phyloP scores from a whole-genome alignment of 345 rosid genomes.

The Euphorbia peplus region DNA sequence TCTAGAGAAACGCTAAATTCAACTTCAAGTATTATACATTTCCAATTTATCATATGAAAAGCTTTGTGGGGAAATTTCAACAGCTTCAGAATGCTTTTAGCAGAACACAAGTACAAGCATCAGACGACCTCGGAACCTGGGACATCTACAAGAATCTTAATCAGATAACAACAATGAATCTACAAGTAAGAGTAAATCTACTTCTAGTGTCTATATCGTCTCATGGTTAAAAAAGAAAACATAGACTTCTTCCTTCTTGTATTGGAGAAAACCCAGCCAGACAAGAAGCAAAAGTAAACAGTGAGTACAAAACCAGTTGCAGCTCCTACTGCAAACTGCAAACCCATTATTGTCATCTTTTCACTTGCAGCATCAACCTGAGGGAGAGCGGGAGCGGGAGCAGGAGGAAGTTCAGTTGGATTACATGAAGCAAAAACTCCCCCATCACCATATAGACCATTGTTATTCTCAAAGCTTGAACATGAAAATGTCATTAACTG shows the following conservation, averaged over 20 bases:
- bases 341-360: neutral
- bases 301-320: slow-evolving; percentile 20
- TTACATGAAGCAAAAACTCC: neutral
- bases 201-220: no score
- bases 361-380: neutral
- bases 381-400: neutral
- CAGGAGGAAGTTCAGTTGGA: neutral
- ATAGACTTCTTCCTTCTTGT: neutral
- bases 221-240: neutral
- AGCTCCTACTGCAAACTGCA: slow-evolving; percentile 23
- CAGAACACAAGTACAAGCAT: no score
- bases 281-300: slow-evolving; percentile 22
- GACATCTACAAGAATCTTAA: no score
- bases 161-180: no score
- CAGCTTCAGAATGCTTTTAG: no score
- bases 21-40: no score
- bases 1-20: no score
- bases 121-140: no score
- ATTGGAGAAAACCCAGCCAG: slow-evolving; percentile 24
- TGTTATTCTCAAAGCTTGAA: slow-evolving; percentile 35
- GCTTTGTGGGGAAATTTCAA: no score
- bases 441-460: slow-evolving; percentile 4
- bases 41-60: no score
- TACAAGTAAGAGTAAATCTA: no score
- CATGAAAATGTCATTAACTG: slow-evolving; percentile 28